phyloP scores from a whole-genome alignment of 257 asterid genomes.

The Scutellaria baicalensis region DNA sequence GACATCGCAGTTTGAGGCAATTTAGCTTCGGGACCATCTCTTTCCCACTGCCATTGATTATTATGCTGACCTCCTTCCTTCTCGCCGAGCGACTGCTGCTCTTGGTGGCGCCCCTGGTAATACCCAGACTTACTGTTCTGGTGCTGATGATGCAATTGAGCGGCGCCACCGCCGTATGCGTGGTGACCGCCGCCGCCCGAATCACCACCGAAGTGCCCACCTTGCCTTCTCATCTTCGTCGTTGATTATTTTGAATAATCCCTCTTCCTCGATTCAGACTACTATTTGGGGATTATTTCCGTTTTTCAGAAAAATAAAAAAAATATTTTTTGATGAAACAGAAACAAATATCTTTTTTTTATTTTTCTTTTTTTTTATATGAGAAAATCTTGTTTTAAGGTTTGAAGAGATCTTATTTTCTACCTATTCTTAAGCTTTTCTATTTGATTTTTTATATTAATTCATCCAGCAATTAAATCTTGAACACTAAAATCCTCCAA shows the following conservation, averaged over 20 bases:
- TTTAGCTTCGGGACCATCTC: constrained; percentile 42
- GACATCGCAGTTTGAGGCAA: constrained; percentile 57
- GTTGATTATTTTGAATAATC: neutral
- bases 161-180: constrained; percentile 26
- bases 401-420: no score
- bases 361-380: no score
- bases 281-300: constrained; percentile 1
- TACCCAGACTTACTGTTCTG: constrained; percentile 32
- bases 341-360: no score
- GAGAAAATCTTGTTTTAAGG: no score
- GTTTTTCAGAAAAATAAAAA: no score
- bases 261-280: neutral
- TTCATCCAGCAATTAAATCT: no score
- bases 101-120: constrained; percentile 38
- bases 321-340: no score
- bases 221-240: constrained; percentile 41
- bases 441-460: no score
- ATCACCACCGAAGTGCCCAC: constrained; percentile 42
- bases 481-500: no score
- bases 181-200: constrained; percentile 27
- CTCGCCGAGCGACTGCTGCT: constrained; percentile 24
- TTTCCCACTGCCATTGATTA: constrained; percentile 71
- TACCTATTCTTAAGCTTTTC: no score
- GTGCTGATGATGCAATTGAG: constrained; percentile 39
- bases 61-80: constrained; percentile 41